phyloP scores from a whole-genome alignment of 2,329 filamentous ascomycete genomes.

The Pseudogymnoascus sp. region DNA sequence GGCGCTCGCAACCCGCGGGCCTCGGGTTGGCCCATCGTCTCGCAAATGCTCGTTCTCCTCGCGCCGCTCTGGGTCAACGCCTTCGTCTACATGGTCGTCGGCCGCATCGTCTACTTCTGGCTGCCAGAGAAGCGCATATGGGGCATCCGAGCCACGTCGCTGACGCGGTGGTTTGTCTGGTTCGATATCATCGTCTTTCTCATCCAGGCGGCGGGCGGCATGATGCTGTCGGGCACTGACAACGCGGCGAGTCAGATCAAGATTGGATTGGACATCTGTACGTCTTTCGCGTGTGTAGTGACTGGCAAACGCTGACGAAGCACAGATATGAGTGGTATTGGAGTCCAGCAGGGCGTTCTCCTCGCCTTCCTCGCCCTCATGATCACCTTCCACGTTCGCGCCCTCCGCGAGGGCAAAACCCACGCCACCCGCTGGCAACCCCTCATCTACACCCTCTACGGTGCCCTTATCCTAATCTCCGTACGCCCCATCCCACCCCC shows the following conservation, averaged over 20 bases:
- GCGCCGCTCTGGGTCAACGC: slow-evolving; percentile 30
- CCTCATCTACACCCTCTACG: neutral
- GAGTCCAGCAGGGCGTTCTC: slow-evolving; percentile 33
- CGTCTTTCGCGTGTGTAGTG: neutral
- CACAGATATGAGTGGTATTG: slow-evolving; percentile 35
- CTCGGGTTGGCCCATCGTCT: slow-evolving; percentile 25
- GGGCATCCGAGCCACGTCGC: slow-evolving; percentile 28
- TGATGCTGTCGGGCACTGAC: slow-evolving; percentile 29
- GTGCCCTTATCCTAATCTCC: neutral
- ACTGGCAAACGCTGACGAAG: neutral
- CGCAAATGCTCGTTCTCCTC: slow-evolving; percentile 37
- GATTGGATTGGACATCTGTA: neutral
- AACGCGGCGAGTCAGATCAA: neutral
- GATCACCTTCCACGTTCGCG: slow-evolving; percentile 27
- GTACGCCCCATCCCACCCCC: neutral
- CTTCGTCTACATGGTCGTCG: slow-evolving; percentile 30
- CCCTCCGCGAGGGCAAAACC: slow-evolving; percentile 14
- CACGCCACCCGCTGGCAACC: slow-evolving; percentile 11
- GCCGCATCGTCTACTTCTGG: slow-evolving; percentile 29
- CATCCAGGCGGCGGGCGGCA: slow-evolving; percentile 36
- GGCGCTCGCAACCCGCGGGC: slow-evolving; percentile 34
- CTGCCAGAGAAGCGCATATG: slow-evolving; percentile 32
- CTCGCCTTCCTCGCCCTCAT: slow-evolving; percentile 27
- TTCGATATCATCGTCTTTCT: slow-evolving; percentile 43
- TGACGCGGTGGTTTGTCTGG: slow-evolving; percentile 42